A percentile compares a stretch with the other conserved stretches of the same genome.
These are phyloP conservation scores for Biscutella laevigata DNA, from an alignment of 441 rosid genomes.

Conservation along the genomic window DNA sequence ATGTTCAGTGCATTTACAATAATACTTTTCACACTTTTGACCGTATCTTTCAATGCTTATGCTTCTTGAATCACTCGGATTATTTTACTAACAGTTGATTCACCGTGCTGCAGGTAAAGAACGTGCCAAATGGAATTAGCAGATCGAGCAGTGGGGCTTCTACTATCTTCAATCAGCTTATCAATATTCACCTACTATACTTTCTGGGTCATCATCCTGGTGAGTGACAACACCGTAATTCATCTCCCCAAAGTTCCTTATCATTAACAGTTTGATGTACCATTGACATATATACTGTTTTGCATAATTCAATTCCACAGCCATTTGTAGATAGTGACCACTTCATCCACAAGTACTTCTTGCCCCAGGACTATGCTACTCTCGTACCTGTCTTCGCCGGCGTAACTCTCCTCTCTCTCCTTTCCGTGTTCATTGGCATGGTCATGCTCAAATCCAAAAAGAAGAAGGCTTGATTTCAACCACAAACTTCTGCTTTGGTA, in stretches of 20 bases:
- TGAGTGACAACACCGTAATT: conserved; percentile 21
- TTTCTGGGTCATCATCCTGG: conserved; percentile 88
- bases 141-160: conserved; percentile 69
- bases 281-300: not conserved
- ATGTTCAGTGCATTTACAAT: not conserved
- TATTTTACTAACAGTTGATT: not conserved
- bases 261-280: not conserved
- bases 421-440: conserved; percentile 64
- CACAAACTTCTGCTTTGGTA: not conserved
- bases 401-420: conserved; percentile 53
- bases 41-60: not conserved
- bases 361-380: conserved; percentile 83
- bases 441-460: conserved; percentile 81
- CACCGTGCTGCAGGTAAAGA: conserved; percentile 2
- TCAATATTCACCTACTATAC: conserved; percentile 82
- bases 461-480: conserved; percentile 45
- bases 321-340: conserved; percentile 85
- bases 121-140: conserved; percentile 59
- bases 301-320: conserved; percentile 30
- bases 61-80: not conserved
- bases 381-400: conserved; percentile 75
- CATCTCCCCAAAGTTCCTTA: not conserved
- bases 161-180: conserved; percentile 56
- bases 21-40: not conserved
- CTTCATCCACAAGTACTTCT: conserved; percentile 79